Percentiles rank a stretch among this genome's conserved stretches.
phyloP scores from a whole-genome alignment of 805 yeast species.

The Sugiyamaella floridensis region DNA sequence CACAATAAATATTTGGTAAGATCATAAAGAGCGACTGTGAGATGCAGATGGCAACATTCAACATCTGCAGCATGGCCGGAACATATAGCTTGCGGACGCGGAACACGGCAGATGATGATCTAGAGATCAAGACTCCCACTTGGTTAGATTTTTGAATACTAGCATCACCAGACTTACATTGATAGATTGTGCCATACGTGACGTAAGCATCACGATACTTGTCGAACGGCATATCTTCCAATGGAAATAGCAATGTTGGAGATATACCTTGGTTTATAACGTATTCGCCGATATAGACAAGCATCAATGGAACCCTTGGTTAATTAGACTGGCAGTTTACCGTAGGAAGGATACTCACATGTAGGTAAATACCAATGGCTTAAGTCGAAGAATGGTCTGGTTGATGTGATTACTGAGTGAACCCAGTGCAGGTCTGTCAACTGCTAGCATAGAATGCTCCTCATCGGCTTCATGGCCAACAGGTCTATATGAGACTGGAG shows the following conservation, averaged over 20 bases:
- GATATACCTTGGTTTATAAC: conserved; percentile 86
- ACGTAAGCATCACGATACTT: conserved; percentile 82
- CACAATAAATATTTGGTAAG: conserved; percentile 52
- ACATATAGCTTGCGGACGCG: conserved; percentile 53
- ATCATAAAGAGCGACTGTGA: conserved; percentile 57
- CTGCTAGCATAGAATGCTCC: conserved; percentile 1
- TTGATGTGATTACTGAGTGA: not conserved
- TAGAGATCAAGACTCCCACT: conserved; percentile 82
- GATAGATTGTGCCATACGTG: conserved; percentile 82
- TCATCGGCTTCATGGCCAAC: conserved; percentile 3
- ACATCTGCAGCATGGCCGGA: conserved; percentile 58
- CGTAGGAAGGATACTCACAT: conserved; percentile 45
- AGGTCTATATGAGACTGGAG: not conserved
- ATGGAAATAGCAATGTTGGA: conserved; percentile 77
- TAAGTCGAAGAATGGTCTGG: conserved; percentile 22
- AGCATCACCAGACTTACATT: conserved; percentile 29
- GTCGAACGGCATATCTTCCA: conserved; percentile 61
- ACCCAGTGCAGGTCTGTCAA: not conserved
- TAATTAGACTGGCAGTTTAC: not conserved
- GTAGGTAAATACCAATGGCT: conserved; percentile 37
- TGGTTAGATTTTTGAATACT: not conserved
- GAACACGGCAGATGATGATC: conserved; percentile 69
- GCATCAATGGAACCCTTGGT: conserved; percentile 52
- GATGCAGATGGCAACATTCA: conserved; percentile 54
- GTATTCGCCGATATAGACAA: conserved; percentile 84